Percentiles rank a stretch among this genome's conserved stretches.
phyloP scores from a whole-genome alignment of 768 basidiomycete species.

The Podaxis sp. region DNA sequence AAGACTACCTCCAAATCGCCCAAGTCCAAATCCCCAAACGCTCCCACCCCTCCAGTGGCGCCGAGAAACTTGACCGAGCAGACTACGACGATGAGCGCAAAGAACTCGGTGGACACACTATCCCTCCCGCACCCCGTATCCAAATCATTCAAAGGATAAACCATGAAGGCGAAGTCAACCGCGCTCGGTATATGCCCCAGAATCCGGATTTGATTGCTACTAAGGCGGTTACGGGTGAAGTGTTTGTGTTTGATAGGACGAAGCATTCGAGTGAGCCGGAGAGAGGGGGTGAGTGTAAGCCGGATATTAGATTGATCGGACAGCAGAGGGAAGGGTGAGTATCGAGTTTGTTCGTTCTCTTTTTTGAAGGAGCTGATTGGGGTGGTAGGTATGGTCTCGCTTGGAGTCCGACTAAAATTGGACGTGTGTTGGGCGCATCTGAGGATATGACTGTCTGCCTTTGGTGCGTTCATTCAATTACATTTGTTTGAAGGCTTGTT shows the following conservation, averaged over 20 bases:
- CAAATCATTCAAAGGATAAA: conserved; percentile 93
- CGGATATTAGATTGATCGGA: conserved; percentile 87
- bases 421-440: conserved; percentile 86
- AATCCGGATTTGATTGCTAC: conserved; percentile 97
- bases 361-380: conserved; percentile 3
- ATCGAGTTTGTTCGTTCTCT: conserved; percentile 13
- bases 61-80: conserved; percentile 72
- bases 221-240: conserved; percentile 87
- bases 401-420: conserved; percentile 83
- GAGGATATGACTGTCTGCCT: conserved; percentile 96
- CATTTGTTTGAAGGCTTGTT: not conserved
- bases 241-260: conserved; percentile 93
- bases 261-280: conserved; percentile 95
- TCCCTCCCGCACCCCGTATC: conserved; percentile 81
- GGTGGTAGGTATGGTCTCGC: conserved; percentile 80
- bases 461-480: conserved; percentile 51
- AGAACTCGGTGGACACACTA: conserved; percentile 89
- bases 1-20: conserved; percentile 95
- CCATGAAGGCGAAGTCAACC: conserved; percentile 92
- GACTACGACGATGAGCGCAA: conserved; percentile 91
- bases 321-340: conserved; percentile 90
- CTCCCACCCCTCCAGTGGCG: conserved; percentile 50
- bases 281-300: conserved; percentile 77
- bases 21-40: conserved; percentile 90
- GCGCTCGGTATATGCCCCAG: conserved; percentile 98